phyloP scores from a whole-genome alignment of 495 filamentous ascomycete species.

The Penicillium pulvis region DNA sequence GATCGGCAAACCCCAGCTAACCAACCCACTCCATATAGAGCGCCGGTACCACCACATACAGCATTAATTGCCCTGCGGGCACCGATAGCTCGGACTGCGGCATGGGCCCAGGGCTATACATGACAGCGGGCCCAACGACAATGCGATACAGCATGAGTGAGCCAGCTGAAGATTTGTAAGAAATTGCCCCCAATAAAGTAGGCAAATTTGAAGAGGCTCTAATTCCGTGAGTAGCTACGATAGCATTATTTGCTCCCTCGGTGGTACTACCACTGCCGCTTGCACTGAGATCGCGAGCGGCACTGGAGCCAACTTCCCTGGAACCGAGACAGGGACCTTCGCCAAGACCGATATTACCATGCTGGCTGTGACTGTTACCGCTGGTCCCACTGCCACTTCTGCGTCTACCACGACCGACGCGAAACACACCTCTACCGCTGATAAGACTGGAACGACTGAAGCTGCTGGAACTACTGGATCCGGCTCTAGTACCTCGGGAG shows the following conservation, averaged over 20 bases:
- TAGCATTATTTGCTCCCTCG: slow-evolving; percentile 34
- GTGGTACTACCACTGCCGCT: slow-evolving; percentile 37
- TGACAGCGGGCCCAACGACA: slow-evolving; percentile 33
- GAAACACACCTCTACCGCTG: slow-evolving; percentile 2
- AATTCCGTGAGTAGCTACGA: slow-evolving; percentile 23
- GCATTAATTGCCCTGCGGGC: slow-evolving; percentile 41
- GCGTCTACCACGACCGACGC: slow-evolving; percentile 5
- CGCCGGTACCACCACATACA: slow-evolving; percentile 42
- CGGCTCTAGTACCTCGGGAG: background rate
- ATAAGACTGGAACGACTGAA: background rate
- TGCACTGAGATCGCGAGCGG: slow-evolving; percentile 37
- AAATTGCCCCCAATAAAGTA: background rate
- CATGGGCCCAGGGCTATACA: slow-evolving; percentile 32
- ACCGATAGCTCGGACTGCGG: slow-evolving; percentile 35
- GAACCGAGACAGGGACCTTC: slow-evolving; percentile 22
- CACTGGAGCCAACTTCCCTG: slow-evolving; percentile 28
- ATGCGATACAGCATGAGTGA: slow-evolving; percentile 22
- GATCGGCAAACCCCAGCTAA: background rate
- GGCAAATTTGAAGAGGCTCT: background rate
- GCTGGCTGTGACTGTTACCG: slow-evolving; percentile 41
- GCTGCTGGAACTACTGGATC: background rate
- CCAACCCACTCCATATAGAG: slow-evolving; percentile 17
- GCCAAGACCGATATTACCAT: slow-evolving; percentile 16
- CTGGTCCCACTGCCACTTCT: slow-evolving; percentile 19
- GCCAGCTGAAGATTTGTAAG: slow-evolving; percentile 10